These are phyloP conservation scores for Fusarium piperis DNA, from an alignment of 2,329 filamentous ascomycete species.

Conservation along the genomic window DNA sequence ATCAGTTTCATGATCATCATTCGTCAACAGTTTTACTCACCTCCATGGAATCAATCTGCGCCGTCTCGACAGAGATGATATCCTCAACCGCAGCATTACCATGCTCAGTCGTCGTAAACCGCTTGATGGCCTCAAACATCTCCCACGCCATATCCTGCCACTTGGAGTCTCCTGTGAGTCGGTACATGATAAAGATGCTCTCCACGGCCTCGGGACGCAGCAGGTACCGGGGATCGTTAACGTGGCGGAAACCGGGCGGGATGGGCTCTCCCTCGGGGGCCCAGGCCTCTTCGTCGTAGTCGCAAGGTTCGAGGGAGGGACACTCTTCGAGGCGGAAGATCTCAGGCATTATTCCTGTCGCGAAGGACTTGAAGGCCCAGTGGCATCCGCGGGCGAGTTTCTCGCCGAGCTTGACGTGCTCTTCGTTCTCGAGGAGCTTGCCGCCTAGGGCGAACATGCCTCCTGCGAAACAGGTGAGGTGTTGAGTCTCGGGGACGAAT, in stretches of 20 bases:
- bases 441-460: slow-evolving; percentile 74
- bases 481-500: slow-evolving; percentile 53
- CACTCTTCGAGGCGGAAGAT: slow-evolving; percentile 59
- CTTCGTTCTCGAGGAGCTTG: slow-evolving; percentile 61
- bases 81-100: slow-evolving; percentile 61
- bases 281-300: slow-evolving; percentile 46
- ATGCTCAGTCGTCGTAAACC: slow-evolving; percentile 56
- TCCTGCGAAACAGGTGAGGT: slow-evolving; percentile 74
- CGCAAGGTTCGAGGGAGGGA: slow-evolving; percentile 46
- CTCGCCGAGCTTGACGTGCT: slow-evolving; percentile 59
- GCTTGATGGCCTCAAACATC: slow-evolving; percentile 60
- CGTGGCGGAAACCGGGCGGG: slow-evolving; percentile 70
- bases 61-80: slow-evolving; percentile 47
- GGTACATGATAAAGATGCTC: slow-evolving; percentile 60
- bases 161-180: slow-evolving; percentile 58
- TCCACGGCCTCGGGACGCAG: slow-evolving; percentile 62
- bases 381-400: slow-evolving; percentile 63
- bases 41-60: slow-evolving; percentile 70
- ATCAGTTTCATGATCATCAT: not conserved
- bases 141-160: slow-evolving; percentile 62
- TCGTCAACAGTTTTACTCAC: slow-evolving; percentile 40
- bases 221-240: slow-evolving; percentile 59
- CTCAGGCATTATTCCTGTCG: slow-evolving; percentile 69
- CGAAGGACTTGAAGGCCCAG: slow-evolving; percentile 66
- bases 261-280: slow-evolving; percentile 39